A percentile compares a stretch with the other conserved stretches of the same genome.
These are phyloP conservation scores for Clitoria ternatea DNA, from an alignment of 306 rosid species.

Conservation along the genomic window DNA sequence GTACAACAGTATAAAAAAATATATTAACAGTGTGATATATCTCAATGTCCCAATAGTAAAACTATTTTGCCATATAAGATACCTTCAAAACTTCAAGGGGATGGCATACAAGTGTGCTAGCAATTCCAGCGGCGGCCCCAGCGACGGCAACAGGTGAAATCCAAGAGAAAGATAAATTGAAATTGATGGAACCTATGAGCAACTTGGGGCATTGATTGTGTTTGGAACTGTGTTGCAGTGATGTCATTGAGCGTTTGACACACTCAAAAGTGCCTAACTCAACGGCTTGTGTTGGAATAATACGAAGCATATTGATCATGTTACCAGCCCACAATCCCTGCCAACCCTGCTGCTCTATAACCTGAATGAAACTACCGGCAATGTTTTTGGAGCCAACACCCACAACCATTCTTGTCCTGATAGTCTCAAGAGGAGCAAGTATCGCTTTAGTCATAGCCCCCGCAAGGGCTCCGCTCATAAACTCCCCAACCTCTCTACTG, in stretches of 20 bases:
- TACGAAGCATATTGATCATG: conserved; percentile 88
- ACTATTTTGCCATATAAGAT: conserved; percentile 7
- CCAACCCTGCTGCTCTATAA: conserved; percentile 94
- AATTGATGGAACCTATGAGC: conserved; percentile 60
- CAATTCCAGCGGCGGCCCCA: conserved; percentile 93
- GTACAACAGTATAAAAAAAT: neutral
- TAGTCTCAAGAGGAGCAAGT: conserved; percentile 97
- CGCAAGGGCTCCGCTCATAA: conserved; percentile 85
- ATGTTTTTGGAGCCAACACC: conserved; percentile 88
- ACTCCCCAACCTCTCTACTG: conserved; percentile 82
- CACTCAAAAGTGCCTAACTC: conserved; percentile 86
- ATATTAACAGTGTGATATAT: neutral
- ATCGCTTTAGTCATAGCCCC: conserved; percentile 98
- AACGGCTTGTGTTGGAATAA: conserved; percentile 90
- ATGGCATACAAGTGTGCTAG: conserved; percentile 81
- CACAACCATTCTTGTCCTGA: conserved; percentile 97
- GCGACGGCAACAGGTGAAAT: conserved; percentile 91
- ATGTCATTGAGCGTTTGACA: conserved; percentile 67
- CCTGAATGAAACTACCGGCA: conserved; percentile 76
- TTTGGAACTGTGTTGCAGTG: conserved; percentile 69
- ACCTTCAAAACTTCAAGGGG: conserved; percentile 99
- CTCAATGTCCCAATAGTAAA: neutral
- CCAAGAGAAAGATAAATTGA: conserved; percentile 69
- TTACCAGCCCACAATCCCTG: conserved; percentile 98
- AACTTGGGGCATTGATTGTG: conserved; percentile 46